These are phyloP conservation scores for Klebsormidium nitens DNA, from an alignment of 139 green algal genomes.

Conservation along the genomic window DNA sequence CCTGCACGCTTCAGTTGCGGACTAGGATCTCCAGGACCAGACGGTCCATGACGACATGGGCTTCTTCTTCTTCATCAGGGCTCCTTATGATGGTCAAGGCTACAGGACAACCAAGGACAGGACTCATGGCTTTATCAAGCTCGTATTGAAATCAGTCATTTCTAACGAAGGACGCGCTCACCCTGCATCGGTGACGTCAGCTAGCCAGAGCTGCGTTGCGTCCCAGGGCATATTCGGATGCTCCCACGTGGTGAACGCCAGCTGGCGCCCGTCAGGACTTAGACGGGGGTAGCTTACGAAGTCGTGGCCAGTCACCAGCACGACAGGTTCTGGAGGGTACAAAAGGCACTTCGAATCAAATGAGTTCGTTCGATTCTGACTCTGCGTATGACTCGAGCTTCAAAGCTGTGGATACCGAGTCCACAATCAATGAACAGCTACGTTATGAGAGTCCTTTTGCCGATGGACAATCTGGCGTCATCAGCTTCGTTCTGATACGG, in stretches of 20 bases:
- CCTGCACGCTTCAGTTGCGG: neutral
- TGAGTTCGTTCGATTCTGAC: too few species aligned
- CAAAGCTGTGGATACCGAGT: too few species aligned
- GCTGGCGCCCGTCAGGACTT: conserved; percentile 49
- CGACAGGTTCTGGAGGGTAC: conserved; percentile 42
- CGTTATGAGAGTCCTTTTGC: too few species aligned
- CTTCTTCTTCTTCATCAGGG: too few species aligned
- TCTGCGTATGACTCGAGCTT: too few species aligned
- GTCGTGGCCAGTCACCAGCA: conserved; percentile 51
- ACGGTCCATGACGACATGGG: neutral
- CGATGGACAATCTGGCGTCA: too few species aligned
- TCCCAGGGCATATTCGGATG: conserved; percentile 79
- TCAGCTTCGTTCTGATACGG: neutral
- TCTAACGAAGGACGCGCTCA: too few species aligned
- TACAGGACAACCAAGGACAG: conserved; percentile 18
- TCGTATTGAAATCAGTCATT: too few species aligned
- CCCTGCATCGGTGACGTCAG: conserved; percentile 2
- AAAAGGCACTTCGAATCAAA: too few species aligned
- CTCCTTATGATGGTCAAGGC: conserved; percentile 4
- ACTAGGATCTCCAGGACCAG: neutral
- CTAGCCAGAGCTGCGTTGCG: conserved; percentile 51
- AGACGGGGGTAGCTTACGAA: conserved; percentile 61
- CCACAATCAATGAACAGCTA: too few species aligned
- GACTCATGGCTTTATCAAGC: neutral
- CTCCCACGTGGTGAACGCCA: conserved; percentile 64